Base-by-base conservation (phyloP, 345 rosid species). In the Citrus mangshanensis region DNA sequence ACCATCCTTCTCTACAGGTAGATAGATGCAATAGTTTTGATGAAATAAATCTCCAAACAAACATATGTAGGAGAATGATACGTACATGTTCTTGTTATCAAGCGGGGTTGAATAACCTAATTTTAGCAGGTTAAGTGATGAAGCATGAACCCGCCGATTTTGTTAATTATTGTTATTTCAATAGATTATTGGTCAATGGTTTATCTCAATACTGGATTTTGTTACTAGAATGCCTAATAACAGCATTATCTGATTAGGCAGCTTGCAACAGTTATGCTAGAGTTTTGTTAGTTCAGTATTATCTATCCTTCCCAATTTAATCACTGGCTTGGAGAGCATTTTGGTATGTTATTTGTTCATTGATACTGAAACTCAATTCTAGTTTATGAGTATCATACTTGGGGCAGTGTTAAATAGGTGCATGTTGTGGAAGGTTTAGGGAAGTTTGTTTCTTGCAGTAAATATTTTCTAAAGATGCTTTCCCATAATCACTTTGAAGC, bases 21-120 rank as follows among this genome's bases (percentile, higher is more conserved):
- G 72, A 75, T 65, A 9, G 46, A 40, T 40, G 60, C 68, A 70
- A 70, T 55, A 70, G 25, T 6, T 61, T 60, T 54, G 58, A 73
- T 64, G 21, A 78, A 88, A 81, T 86, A 86, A 83, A 83, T 32
- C 83, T 77, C 85, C 76, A 64, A 73, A 81, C 71, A 40, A 46
- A 58, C 58, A 10, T 38, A 12, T 64, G 38, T 58, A 66, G 86
- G 80, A 64, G 85, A 80, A 68, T 4, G 46, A 78, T 58, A 61
- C 70, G 42, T 61, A 72, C 46, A 56, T 71, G 55, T 62, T 56
- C 18, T 35, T 58, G 28, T 67, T 83, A 46, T 62, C 61, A 7
- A 74, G 64, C 24, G 71, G 84, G 59, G 24, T 40, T 32, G 37
- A 69, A 46, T 18, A 64, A 32, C 76, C 73, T 37, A 55, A 75